Percentiles rank a stretch among this genome's conserved stretches.
phyloP scores from a whole-genome alignment of 257 asterid genomes.

The Nicotiana tabacum region DNA sequence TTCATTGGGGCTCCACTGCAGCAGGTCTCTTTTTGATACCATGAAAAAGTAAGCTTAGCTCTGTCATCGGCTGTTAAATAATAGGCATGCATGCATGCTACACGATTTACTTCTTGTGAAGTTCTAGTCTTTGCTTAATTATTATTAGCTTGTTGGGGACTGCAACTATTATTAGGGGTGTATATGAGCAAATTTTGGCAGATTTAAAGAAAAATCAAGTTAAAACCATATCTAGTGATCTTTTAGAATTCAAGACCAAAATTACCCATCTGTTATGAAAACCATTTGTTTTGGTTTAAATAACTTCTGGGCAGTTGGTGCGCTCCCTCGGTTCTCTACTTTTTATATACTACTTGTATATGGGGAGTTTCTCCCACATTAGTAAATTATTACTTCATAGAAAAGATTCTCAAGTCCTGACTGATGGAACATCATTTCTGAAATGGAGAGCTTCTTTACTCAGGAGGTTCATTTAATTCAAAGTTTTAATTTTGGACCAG shows the following conservation, averaged over 20 bases:
- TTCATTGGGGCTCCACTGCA: conserved; percentile 67
- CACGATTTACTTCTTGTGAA: background rate
- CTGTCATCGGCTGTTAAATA: background rate
- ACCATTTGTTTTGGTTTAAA: background rate
- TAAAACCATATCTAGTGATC: background rate
- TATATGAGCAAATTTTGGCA: background rate
- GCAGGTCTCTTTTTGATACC: conserved; percentile 50
- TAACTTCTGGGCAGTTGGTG: background rate
- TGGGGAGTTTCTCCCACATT: background rate
- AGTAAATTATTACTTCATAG: background rate
- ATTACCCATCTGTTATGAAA: background rate
- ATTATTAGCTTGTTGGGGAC: background rate
- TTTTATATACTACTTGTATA: background rate
- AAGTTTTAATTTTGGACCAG: conserved; percentile 35
- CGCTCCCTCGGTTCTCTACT: background rate
- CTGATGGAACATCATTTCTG: background rate
- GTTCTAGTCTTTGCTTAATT: conserved; percentile 7
- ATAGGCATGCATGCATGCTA: background rate
- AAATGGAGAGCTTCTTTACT: conserved; percentile 5
- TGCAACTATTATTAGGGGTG: background rate
- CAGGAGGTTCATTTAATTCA: background rate
- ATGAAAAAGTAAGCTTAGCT: conserved; percentile 50
- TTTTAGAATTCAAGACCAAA: background rate
- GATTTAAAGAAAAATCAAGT: background rate
- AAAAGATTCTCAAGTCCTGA: background rate